Base-by-base conservation (phyloP, 1,139 yeast species). In the Blastobotrys proliferans region DNA sequence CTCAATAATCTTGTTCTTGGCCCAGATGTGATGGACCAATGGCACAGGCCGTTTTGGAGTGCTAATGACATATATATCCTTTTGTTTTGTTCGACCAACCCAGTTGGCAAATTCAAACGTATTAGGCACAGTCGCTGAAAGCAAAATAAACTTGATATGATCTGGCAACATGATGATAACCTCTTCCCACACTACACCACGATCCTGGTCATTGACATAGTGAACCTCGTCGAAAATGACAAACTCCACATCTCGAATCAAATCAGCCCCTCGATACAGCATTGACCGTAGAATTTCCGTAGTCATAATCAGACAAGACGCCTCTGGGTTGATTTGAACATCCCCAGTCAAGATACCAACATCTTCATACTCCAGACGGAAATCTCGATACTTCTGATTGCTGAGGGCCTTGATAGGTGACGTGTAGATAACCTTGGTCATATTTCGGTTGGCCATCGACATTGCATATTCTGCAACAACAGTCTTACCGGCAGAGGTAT, bases 131-230 rank as follows among this genome's bases (percentile, higher is more conserved):
- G 99, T 92, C 2, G 98, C 98, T 3, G 97, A 88, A 34, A 90
- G 68, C 43, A 90, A 70, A 48, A 90, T 87, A 58, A 84, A 84
- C 55, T 86, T 88, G 42, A 92, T 95, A 63, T 90, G 95, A 51
- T 90, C 97, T 1, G 99, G 99, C 35, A 92, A 71, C 87, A 92
- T 81, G 53, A 92, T 92, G 49, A 92, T 92, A 6, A 94, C 95
- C 63, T 92, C 99, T 66, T 92, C 99, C 99, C 99, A 92, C 5
- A 92, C 99, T 26, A 92, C 98, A 60, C 99, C 99, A 63, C 99
- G 77, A 58, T 88, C 96, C 46, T 86, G 84, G 67, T 92, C 99
- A 58, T 92, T 88, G 58, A 92, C 95, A 61, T 92, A 92, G 66
- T 92, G 99, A 3, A 92, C 97, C 64, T 92, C 99, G 66, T 92